Conservation (phyloP, 306 rosid species). For the Rosa rugosa region DNA sequence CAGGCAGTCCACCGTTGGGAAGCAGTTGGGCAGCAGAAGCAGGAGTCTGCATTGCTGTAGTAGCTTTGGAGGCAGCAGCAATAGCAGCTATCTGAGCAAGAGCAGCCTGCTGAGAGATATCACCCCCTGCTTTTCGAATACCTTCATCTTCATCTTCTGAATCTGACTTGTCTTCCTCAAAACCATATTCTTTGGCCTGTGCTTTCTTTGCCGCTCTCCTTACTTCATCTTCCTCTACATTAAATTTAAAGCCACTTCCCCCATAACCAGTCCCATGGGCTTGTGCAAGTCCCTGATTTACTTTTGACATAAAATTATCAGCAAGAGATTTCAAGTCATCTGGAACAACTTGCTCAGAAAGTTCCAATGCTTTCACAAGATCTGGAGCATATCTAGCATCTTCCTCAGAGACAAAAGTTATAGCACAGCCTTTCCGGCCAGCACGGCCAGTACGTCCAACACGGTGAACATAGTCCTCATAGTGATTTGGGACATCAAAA, state of each 20-base stretch:
- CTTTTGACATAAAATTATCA: constrained; percentile 70
- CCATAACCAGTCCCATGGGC: constrained; percentile 97
- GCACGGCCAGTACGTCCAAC: constrained; percentile 98
- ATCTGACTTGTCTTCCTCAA: constrained; percentile 95
- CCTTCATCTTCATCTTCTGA: constrained; percentile 93
- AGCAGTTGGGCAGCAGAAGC: constrained; percentile 53
- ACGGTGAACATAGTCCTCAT: constrained; percentile 95
- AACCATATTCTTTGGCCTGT: constrained; percentile 93
- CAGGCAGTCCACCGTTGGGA: constrained; percentile 64
- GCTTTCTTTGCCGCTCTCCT: constrained; percentile 98
- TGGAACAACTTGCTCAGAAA: constrained; percentile 92
- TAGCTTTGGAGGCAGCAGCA: constrained; percentile 70
- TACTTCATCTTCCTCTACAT: constrained; percentile 95
- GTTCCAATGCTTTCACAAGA: constrained; percentile 82
- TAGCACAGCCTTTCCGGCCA: constrained; percentile 90
- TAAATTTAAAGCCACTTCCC: constrained; percentile 94
- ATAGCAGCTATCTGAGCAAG: constrained; percentile 70
- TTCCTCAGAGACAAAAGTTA: constrained; percentile 85
- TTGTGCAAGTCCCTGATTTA: constrained; percentile 84
- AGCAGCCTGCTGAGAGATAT: constrained; percentile 81
- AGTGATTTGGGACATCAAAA: constrained; percentile 91
- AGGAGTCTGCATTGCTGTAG: constrained; percentile 49
- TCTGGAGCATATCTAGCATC: constrained; percentile 91
- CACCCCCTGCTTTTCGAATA: constrained; percentile 84
- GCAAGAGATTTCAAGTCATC: constrained; percentile 83